Evolutionary conservation across 1,284 basidiomycete genomes (phyloP), one percentile per base, ranked within the genome.

Genomic region (Cutaneotrichosporon mucoides): DNA sequence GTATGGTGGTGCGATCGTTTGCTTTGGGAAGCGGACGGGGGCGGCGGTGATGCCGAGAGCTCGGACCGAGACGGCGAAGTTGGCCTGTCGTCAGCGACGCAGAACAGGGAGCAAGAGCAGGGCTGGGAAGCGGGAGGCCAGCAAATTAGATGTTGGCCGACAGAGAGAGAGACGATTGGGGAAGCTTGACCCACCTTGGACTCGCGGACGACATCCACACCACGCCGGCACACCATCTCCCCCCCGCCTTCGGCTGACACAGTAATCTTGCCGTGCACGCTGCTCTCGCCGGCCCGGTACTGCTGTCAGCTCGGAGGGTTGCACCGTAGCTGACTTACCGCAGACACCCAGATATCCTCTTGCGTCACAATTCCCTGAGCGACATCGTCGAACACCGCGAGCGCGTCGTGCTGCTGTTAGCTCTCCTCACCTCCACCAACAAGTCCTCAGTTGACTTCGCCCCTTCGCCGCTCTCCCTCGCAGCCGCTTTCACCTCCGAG

Each of bases 261-360:
- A 33, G 55, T 53, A 11, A 70, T 67, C 62, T 74, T 76, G 1
- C 76, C 77, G 65, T 79, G 75, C 5, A 77, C 70, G 2, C 70
- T 73, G 3, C 61, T 37, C 16, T 60, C 53, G 6, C 73, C 76
- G 1, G 54, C 49, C 53, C 70, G 56, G 60, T 77, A 79, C 76
- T 78, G 56, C 5, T 3, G 38, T 56, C 11, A 54, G 48, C 24
- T 12, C 10, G 6, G 10, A 34, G 6, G 6, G 16, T 8, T 5
- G 5, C 5, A n/a, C n/a, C 5, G 43, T 36, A 12, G 34, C 9
- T 9, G 13, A 66, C 77, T 62, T 47, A 78, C 77, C 8, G 66
- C 72, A 7, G 76, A 79, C 10, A 79, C 58, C 76, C 75, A 79
- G 15, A 79, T 68, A 63, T 76, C 70, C 60, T 79, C 77, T 12